phyloP scores from a whole-genome alignment of 495 filamentous ascomycete species.

The Aspergillus asperescens region DNA sequence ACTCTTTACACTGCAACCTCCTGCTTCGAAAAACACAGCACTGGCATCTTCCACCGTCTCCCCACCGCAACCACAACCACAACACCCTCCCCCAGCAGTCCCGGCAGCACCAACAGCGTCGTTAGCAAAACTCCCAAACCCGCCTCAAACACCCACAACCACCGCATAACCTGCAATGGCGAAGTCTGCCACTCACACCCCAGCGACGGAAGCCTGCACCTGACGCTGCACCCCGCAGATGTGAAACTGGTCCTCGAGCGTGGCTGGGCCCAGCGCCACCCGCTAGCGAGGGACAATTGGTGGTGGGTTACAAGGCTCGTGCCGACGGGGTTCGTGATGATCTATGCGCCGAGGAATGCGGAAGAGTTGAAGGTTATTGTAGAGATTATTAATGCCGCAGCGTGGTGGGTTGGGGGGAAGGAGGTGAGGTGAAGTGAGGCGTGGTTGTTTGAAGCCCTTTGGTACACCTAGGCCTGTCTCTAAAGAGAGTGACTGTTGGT shows the following conservation, averaged over 20 bases:
- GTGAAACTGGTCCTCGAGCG: constrained; percentile 64
- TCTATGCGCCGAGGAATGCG: constrained; percentile 69
- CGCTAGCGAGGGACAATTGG: constrained; percentile 59
- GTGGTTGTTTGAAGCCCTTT: not conserved
- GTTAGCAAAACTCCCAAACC: not conserved
- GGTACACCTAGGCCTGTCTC: no score
- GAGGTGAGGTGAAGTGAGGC: constrained; percentile 16
- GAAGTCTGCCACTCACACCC: constrained; percentile 77
- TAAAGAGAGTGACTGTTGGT: no score
- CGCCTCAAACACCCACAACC: not conserved
- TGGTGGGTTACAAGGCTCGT: constrained; percentile 49
- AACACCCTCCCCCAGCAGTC: not conserved
- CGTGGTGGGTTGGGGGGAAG: constrained; percentile 57
- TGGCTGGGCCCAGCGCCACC: constrained; percentile 79
- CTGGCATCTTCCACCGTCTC: constrained; percentile 60
- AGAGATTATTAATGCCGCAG: constrained; percentile 65
- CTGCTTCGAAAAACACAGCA: constrained; percentile 74
- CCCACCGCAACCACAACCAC: not conserved
- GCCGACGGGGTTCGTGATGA: constrained; percentile 67
- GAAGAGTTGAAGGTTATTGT: constrained; percentile 60
- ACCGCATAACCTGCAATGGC: constrained; percentile 47
- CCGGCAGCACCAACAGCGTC: not conserved
- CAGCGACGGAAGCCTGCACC: constrained; percentile 65
- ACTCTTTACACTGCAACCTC: constrained; percentile 58
- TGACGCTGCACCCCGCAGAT: constrained; percentile 74